A percentile compares a stretch with the other conserved stretches of the same genome.
Conservation (phyloP, 1,139 yeast species). For the Diutina ranongensis region DNA sequence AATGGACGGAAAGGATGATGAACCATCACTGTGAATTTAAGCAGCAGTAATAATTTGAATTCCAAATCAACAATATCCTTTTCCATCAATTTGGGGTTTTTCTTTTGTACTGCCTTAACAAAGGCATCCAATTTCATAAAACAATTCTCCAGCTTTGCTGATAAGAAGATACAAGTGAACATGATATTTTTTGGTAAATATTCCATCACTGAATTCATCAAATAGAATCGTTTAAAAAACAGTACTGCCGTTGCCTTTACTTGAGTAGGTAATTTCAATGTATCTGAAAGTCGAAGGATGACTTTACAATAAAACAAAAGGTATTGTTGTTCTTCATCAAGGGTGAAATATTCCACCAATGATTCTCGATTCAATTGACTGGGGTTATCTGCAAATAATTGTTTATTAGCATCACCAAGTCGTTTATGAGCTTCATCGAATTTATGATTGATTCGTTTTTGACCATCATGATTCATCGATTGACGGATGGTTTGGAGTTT, state of each 20-base stretch:
- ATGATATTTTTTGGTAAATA: slow-evolving; percentile 76
- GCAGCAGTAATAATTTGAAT: slow-evolving; percentile 59
- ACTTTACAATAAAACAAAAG: slow-evolving; percentile 63
- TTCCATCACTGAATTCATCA: slow-evolving; percentile 73
- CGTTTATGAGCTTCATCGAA: slow-evolving; percentile 17
- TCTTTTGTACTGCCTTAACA: slow-evolving; percentile 38
- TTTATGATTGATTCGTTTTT: slow-evolving; percentile 25
- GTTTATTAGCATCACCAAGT: slow-evolving; percentile 21
- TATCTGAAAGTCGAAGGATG: slow-evolving; percentile 42
- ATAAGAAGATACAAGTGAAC: slow-evolving; percentile 78
- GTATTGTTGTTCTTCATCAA: slow-evolving; percentile 60
- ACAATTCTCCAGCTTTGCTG: slow-evolving; percentile 86
- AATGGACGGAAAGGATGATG: slow-evolving; percentile 84
- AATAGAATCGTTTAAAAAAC: slow-evolving; percentile 71
- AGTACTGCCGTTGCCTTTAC: slow-evolving; percentile 74
- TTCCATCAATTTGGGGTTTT: slow-evolving; percentile 42
- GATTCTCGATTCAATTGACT: slow-evolving; percentile 22
- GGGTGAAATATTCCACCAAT: slow-evolving; percentile 36
- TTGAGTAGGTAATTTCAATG: slow-evolving; percentile 37
- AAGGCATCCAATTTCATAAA: slow-evolving; percentile 82
- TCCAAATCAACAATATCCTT: slow-evolving; percentile 69
- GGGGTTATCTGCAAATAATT: slow-evolving; percentile 19
- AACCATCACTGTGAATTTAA: slow-evolving; percentile 69
- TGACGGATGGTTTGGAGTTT: slow-evolving; percentile 37
- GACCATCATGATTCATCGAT: slow-evolving; percentile 44